Conservation (phyloP, 495 filamentous ascomycete genomes). For the Aspergillus affinis region DNA sequence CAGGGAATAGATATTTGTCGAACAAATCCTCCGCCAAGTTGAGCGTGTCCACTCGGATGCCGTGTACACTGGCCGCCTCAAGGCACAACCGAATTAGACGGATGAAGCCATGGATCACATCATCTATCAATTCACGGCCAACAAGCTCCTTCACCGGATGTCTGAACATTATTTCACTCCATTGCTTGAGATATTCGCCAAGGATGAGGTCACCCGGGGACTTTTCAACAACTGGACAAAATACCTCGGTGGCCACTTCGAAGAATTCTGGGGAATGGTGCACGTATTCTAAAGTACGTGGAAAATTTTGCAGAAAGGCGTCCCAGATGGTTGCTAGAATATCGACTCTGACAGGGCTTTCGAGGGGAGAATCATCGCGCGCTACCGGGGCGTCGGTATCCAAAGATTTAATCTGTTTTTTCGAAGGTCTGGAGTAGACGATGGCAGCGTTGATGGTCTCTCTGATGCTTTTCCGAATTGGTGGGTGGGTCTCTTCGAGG, state of each 20-base stretch:
- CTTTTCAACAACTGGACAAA: slow-evolving; percentile 54
- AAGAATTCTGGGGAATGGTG: slow-evolving; percentile 58
- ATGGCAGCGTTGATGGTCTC: slow-evolving; percentile 39
- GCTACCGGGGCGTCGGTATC: slow-evolving; percentile 10
- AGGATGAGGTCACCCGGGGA: slow-evolving; percentile 52
- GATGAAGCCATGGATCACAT: slow-evolving; percentile 48
- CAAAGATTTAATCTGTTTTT: slow-evolving; percentile 22
- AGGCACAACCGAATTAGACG: slow-evolving; percentile 49
- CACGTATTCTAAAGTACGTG: slow-evolving; percentile 42
- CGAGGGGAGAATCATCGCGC: slow-evolving; percentile 12
- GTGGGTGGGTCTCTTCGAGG: slow-evolving; percentile 32
- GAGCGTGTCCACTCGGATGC: slow-evolving; percentile 45
- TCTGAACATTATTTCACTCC: slow-evolving; percentile 53
- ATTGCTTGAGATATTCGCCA: slow-evolving; percentile 48
- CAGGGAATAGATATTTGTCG: slow-evolving; percentile 68
- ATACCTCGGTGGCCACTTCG: slow-evolving; percentile 48
- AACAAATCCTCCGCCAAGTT: slow-evolving; percentile 61
- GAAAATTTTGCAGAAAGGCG: slow-evolving; percentile 49
- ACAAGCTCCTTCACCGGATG: slow-evolving; percentile 57
- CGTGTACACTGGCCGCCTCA: slow-evolving; percentile 43
- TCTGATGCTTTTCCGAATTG: slow-evolving; percentile 36
- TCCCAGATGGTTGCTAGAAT: slow-evolving; percentile 53
- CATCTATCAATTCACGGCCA: slow-evolving; percentile 50
- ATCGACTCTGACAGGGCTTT: slow-evolving; percentile 34
- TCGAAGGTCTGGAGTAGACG: slow-evolving; percentile 26